Conservation (phyloP, 2,329 filamentous ascomycete species). For the Thyridium curvatum region DNA sequence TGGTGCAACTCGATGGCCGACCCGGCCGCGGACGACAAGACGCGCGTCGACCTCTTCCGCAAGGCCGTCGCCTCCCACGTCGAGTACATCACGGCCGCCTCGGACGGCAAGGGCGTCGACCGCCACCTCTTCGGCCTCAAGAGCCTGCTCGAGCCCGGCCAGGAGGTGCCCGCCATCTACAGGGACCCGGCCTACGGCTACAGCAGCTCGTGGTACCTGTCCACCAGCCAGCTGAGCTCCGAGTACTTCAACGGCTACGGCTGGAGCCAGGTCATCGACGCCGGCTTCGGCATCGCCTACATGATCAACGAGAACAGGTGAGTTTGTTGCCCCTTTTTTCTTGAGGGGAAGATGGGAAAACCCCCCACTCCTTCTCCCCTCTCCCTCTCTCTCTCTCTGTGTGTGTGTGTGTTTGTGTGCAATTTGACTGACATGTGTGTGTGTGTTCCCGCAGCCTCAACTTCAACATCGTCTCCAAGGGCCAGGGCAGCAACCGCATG, state of each 20-base stretch:
- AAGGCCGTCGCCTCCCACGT: slow-evolving; percentile 76
- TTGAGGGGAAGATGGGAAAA: too few species aligned
- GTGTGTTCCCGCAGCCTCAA: slow-evolving; percentile 58
- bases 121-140: slow-evolving; percentile 96
- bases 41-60: slow-evolving; percentile 70
- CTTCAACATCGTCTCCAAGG: slow-evolving; percentile 97
- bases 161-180: slow-evolving; percentile 78
- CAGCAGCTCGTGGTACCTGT: slow-evolving; percentile 83
- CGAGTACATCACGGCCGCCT: slow-evolving; percentile 85
- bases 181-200: slow-evolving; percentile 82
- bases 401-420: too few species aligned
- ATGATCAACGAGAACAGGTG: slow-evolving; percentile 99
- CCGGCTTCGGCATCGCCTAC: slow-evolving; percentile 94
- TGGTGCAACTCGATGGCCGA: slow-evolving; percentile 88
- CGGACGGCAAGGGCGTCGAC: slow-evolving; percentile 90
- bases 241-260: slow-evolving; percentile 99
- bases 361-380: too few species aligned
- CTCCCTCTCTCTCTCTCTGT: too few species aligned
- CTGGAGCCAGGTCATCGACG: slow-evolving; percentile 96
- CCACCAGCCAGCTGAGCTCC: slow-evolving; percentile 80
- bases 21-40: slow-evolving; percentile 52
- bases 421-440: slow-evolving; percentile 7
- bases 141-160: slow-evolving; percentile 74
- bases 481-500: slow-evolving; percentile 85
- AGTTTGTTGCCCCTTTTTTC: slow-evolving; percentile 21